A percentile compares a stretch with the other conserved stretches of the same genome.
phyloP scores from a whole-genome alignment of 805 yeast genomes.

The Alloascoidea africana region DNA sequence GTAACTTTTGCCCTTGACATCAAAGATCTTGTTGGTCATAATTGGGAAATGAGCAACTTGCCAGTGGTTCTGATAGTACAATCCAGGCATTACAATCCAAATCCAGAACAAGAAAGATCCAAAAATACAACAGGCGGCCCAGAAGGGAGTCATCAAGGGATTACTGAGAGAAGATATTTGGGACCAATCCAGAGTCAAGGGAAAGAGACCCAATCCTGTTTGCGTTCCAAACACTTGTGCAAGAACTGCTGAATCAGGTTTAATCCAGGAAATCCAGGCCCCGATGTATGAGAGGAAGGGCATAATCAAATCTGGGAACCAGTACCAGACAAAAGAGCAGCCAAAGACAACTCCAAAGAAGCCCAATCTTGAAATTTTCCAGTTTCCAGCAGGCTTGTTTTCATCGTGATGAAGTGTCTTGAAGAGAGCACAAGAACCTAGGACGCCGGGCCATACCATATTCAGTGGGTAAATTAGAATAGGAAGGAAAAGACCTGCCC shows the following conservation, averaged over 20 bases:
- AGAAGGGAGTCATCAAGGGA: slow-evolving; percentile 10
- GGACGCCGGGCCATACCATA: slow-evolving; percentile 58
- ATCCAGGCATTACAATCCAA: slow-evolving; percentile 12
- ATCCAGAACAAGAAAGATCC: slow-evolving; percentile 16
- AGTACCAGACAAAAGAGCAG: slow-evolving; percentile 31
- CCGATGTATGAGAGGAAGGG: slow-evolving; percentile 43
- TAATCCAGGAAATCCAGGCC: slow-evolving; percentile 50
- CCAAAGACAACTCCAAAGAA: slow-evolving; percentile 29
- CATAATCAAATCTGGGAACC: slow-evolving; percentile 50
- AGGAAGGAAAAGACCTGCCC: slow-evolving; percentile 47
- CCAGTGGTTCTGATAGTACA: slow-evolving; percentile 15
- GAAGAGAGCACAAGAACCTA: slow-evolving; percentile 44
- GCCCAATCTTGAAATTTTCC: slow-evolving; percentile 38
- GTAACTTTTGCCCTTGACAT: slow-evolving; percentile 8
- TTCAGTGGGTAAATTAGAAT: slow-evolving; percentile 46
- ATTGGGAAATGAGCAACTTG: slow-evolving; percentile 14
- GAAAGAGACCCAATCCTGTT: slow-evolving; percentile 49
- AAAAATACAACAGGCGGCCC: slow-evolving; percentile 11
- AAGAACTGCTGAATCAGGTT: slow-evolving; percentile 36
- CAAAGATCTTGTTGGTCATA: slow-evolving; percentile 10
- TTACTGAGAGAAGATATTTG: slow-evolving; percentile 26
- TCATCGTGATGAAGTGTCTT: slow-evolving; percentile 32
- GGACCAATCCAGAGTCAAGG: slow-evolving; percentile 58
- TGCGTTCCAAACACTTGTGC: slow-evolving; percentile 52
- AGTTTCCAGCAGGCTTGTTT: slow-evolving; percentile 40